Evolutionary conservation across 2,329 filamentous ascomycete genomes (phyloP), one percentile per base, ranked within the genome.

Genomic region (Aspergillus thermomutatus): DNA sequence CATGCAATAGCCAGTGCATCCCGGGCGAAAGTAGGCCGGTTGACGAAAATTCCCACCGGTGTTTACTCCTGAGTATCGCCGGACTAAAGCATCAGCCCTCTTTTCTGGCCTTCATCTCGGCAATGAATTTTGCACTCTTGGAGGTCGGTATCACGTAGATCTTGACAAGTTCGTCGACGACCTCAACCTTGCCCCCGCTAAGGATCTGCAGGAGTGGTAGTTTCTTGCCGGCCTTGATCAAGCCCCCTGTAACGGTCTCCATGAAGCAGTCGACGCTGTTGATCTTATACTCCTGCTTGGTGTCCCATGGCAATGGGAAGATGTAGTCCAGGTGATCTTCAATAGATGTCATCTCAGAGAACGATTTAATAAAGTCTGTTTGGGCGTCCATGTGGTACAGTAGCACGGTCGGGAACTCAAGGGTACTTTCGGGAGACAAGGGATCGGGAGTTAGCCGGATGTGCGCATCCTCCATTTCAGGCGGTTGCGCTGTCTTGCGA

Each of bases 201-300:
- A 97, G 75, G 28, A 93, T 83, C 77, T 91, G 90, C 51, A 91
- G 74, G 64, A 97, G 73, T 21, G 85, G 80, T 61, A 94, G 82
- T 70, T 93, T 94, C 82, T 90, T 92, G 49, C 94, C 93, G 23
- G 92, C 87, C 78, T 96, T 97, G 67, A 96, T 85, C 66, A 99
- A 73, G 0, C 92, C 92, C 0, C 92, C 92, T 0, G 80, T 79
- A 3, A 77, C 76, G 0, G 92, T 97, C 79, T 97, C 92, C 80
- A 96, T 88, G 73, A 91, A 97, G 68, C 91, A 94, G 64, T 96
- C 92, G 4, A 96, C 90, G 0, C 75, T 79, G 0, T 80, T 79
- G 1, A 81, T 65, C 0, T 78, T 83, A 73, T 96, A 97, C 66
- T 86, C 86, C 1, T 81, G 75, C 58, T 82, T 77, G 17, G 73